Conservation (phyloP, 2,329 filamentous ascomycete species). For the Seiridium cupressi region DNA sequence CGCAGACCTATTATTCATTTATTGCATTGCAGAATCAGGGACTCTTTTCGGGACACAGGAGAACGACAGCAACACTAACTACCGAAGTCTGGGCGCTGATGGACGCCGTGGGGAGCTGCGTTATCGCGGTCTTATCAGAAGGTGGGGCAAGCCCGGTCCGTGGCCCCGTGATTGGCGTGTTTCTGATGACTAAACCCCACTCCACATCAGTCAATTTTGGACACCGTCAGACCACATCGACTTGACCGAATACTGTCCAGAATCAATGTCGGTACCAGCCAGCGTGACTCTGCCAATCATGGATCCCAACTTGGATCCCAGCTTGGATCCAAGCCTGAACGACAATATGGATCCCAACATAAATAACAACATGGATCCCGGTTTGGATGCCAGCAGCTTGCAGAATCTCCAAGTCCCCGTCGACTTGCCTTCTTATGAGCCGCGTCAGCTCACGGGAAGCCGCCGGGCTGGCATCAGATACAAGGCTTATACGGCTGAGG, state of each 20-base stretch:
- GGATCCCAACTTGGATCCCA: not conserved
- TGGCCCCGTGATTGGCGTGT: not conserved
- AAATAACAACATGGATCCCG: not conserved
- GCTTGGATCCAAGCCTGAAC: not conserved
- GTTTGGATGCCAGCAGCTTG: not conserved
- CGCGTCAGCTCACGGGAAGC: conserved; percentile 7
- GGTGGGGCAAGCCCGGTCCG: not conserved
- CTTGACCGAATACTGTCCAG: conserved; percentile 6
- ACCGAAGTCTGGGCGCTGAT: too few species aligned
- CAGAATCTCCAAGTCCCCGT: not conserved
- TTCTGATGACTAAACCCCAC: not conserved
- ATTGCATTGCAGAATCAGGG: too few species aligned
- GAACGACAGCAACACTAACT: too few species aligned
- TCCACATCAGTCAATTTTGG: not conserved
- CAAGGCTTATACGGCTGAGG: conserved; percentile 19
- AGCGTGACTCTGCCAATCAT: not conserved
- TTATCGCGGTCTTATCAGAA: too few species aligned
- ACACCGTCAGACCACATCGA: conserved; percentile 1
- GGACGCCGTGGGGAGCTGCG: too few species aligned
- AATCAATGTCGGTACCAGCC: not conserved
- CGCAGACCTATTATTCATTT: too few species aligned
- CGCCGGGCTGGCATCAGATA: conserved; percentile 18
- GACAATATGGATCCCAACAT: not conserved
- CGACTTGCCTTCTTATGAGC: not conserved
- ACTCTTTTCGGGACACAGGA: too few species aligned